Base-by-base conservation (phyloP, 768 basidiomycete species). In the Hortiboletus campestris region DNA sequence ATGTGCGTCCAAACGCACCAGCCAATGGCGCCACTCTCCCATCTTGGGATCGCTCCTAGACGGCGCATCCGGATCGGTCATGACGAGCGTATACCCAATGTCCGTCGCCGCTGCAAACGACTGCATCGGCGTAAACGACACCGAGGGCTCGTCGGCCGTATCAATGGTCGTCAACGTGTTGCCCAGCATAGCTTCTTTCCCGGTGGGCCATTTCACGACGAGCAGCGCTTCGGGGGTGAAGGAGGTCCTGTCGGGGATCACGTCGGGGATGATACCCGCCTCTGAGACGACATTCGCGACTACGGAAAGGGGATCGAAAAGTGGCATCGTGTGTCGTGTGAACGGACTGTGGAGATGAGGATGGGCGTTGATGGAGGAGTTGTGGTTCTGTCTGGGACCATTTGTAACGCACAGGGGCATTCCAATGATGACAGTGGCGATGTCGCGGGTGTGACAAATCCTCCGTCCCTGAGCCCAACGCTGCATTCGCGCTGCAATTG, bases 51-150 rank as follows among this genome's bases (percentile, higher is more conserved):
- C 74, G 8, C 58, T 65, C 44, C 78, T 68, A 1, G 80, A 81
- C 0, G 83, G 83, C 4, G 83, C 83, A 55, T 84, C 83, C 2
- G 83, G 83, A 61, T 84, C 83, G 4, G 78, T 77, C 79, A 83
- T 78, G 34, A 81, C 79, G 35, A 84, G 68, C 9, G 83, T 83
- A 57, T 82, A 84, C 4, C 73, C 73, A 9, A 71, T 57, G 34
- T 76, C 74, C 1, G 63, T 61, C 46, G 57, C 60, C 22, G 65
- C 67, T 2, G 67, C 70, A 16, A 70, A 72, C 14, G 67, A 67
- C 44, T 66, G 69, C 70, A 78, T 72, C 4, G 81, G 78, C 3
- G 74, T 72, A 31, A 85, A 72, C 36, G 67, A 70, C 38, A 84
- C 71, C 4, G 73, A 63, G 4, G 85, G 85, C 55, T 84, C 84